Evolutionary conservation across 2,329 filamentous ascomycete genomes (phyloP).

Genomic region (Sarocladiaceae sp.): DNA sequence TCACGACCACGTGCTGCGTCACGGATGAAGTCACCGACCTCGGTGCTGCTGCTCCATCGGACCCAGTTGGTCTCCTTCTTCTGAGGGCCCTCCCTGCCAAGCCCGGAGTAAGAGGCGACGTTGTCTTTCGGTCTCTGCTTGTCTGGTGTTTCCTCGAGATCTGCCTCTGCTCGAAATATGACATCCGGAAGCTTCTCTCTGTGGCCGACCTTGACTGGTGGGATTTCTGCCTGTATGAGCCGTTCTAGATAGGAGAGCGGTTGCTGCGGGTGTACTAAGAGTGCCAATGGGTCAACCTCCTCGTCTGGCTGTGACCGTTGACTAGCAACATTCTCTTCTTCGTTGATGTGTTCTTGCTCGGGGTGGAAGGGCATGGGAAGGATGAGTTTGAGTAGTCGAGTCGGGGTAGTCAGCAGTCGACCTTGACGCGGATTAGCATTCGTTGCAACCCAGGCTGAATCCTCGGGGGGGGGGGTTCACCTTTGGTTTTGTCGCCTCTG

Average conservation of each 20-base stretch:
- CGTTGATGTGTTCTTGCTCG: constrained; percentile 33
- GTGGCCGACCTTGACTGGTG: constrained; percentile 58
- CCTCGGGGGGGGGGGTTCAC: constrained; percentile 15
- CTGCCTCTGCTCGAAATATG: constrained; percentile 73
- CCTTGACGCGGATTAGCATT: constrained; percentile 32
- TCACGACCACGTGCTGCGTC: constrained; percentile 80
- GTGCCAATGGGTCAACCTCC: constrained; percentile 69
- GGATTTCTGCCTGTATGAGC: constrained; percentile 81
- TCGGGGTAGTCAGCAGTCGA: constrained; percentile 74
- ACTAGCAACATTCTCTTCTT: constrained; percentile 30
- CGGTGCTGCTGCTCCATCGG: constrained; percentile 80
- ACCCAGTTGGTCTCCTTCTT: constrained; percentile 55
- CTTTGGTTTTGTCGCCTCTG: constrained; percentile 23
- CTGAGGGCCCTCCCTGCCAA: constrained; percentile 53
- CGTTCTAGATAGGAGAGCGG: constrained; percentile 86
- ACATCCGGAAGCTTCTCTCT: constrained; percentile 66
- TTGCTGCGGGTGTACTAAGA: constrained; percentile 84
- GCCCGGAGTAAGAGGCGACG: constrained; percentile 65
- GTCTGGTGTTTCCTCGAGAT: constrained; percentile 45
- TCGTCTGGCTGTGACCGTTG: constrained; percentile 15
- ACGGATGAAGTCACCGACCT: constrained; percentile 89
- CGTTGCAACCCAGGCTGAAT: neutral
- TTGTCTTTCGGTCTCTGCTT: constrained; percentile 23
- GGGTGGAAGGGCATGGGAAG: constrained; percentile 56
- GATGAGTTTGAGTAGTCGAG: constrained; percentile 72